Base-by-base conservation (phyloP, 106 monocot species). In the Gastrodia elata region DNA sequence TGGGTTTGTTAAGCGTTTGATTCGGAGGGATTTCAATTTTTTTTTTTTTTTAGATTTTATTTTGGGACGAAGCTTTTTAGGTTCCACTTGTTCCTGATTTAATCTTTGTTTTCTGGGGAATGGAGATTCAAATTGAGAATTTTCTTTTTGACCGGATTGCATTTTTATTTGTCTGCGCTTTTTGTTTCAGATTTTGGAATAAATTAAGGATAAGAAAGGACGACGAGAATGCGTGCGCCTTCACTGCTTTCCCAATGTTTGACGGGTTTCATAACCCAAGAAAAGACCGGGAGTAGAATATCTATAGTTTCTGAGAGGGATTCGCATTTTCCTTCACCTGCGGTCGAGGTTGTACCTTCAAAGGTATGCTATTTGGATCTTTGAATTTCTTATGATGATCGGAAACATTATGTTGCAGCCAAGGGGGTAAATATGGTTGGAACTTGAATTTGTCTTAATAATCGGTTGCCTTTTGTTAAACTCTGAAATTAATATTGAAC, bases 301-400 rank as follows among this genome's bases (percentile, higher is more conserved):
- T 64, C 87, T 68, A 71, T 83, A 59, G 81, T 83, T 69, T 48
- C 84, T 37, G 93, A 93, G 36, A 89, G 81, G 68, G 93, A 89
- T 77, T 59, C 73, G 18, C 73, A 76, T 68, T 77, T 87, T 26
- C 85, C 93, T 58, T 84, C 87, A 13, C 89, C 89, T 13, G 93
- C 93, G 35, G 93, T 93, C 28, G 93, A 93, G 71, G 81, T 93
- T 22, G 33, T 89, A 25, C 85, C 93, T 52, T 79, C 93, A 27
- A 89, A 93, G 89, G 93, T 89, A 68, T 33, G 14, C 26, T 0
- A 2, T 71, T 71, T 27, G 28, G 8, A 58, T 27, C 27, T 58
- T 58, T 26, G 10, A 58, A 6, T 13, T 32, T 61, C 20, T 35
- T 16, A 5, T n/a, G n/a, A n/a, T n/a, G n/a, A n/a, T n/a, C n/a